These are phyloP conservation scores for Elaeis oleifera DNA, from an alignment of 202 grass and related monocot genomes.

Conservation along the genomic window DNA sequence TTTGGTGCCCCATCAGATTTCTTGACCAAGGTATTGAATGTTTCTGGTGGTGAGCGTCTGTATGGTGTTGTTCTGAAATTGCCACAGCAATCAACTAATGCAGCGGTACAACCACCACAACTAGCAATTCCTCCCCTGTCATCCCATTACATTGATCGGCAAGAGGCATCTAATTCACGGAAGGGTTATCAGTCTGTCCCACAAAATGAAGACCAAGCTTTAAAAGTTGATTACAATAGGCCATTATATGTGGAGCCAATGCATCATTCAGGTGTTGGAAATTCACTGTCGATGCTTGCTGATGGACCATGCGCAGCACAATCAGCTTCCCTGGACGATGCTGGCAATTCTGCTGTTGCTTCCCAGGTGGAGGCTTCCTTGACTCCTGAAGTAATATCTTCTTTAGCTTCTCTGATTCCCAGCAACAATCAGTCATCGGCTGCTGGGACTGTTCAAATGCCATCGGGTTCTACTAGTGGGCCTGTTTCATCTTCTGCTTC, in stretches of 20 bases:
- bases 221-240: constrained; percentile 10
- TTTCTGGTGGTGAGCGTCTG: constrained; percentile 81
- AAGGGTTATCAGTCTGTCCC: constrained; percentile 9
- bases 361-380: constrained; percentile 46
- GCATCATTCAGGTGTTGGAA: not conserved
- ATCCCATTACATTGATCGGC: constrained; percentile 8
- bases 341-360: constrained; percentile 23
- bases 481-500: constrained; percentile 13
- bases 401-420: constrained; percentile 71
- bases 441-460: constrained; percentile 34
- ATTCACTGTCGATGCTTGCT: not conserved
- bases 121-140: constrained; percentile 17
- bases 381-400: constrained; percentile 68
- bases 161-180: not conserved
- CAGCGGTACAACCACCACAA: constrained; percentile 24
- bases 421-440: constrained; percentile 31
- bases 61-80: constrained; percentile 85
- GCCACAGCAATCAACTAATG: constrained; percentile 46
- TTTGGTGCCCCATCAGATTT: constrained; percentile 95
- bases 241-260: not conserved
- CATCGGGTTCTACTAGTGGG: constrained; percentile 20
- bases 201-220: constrained; percentile 4
- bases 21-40: constrained; percentile 62
- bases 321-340: constrained; percentile 27
- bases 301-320: constrained; percentile 25